Percentiles rank a stretch among this genome's conserved stretches.
phyloP scores from a whole-genome alignment of 2,329 filamentous ascomycete species.

The Cladosporium oxysporum region DNA sequence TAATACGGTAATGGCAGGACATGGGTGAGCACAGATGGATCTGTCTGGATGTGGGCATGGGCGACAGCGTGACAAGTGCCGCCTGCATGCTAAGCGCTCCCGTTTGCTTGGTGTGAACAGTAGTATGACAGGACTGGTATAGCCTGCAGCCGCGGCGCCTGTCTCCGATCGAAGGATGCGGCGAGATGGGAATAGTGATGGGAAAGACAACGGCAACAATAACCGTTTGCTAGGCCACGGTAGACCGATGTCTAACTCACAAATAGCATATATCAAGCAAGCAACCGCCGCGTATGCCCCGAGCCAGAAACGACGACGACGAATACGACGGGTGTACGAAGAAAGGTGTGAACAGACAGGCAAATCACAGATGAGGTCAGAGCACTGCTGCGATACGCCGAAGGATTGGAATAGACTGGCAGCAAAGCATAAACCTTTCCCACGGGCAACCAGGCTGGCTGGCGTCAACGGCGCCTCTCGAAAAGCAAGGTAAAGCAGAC shows the following conservation, averaged over 20 bases:
- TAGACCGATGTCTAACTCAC: background rate
- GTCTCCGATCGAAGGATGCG: constrained; percentile 8
- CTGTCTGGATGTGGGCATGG: background rate
- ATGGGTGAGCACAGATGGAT: background rate
- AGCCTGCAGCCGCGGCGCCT: background rate
- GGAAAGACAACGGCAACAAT: background rate
- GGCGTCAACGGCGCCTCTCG: background rate
- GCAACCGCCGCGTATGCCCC: background rate
- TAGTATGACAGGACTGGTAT: constrained; percentile 12
- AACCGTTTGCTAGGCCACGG: background rate
- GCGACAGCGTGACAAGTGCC: constrained; percentile 10
- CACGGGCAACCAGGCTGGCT: background rate
- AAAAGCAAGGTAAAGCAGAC: background rate
- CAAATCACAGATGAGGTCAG: constrained; percentile 11
- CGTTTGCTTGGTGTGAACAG: constrained; percentile 2
- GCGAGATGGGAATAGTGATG: background rate
- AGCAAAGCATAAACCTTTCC: constrained; percentile 1
- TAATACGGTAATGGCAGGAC: background rate
- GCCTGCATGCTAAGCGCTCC: constrained; percentile 16
- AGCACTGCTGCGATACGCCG: background rate
- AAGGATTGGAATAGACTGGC: background rate
- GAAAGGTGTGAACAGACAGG: background rate
- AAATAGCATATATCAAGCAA: background rate
- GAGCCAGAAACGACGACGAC: background rate
- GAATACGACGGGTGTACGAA: background rate